Evolutionary conservation across 2,329 filamentous ascomycete genomes (phyloP).

Genomic region (Niveomyces coronatus): DNA sequence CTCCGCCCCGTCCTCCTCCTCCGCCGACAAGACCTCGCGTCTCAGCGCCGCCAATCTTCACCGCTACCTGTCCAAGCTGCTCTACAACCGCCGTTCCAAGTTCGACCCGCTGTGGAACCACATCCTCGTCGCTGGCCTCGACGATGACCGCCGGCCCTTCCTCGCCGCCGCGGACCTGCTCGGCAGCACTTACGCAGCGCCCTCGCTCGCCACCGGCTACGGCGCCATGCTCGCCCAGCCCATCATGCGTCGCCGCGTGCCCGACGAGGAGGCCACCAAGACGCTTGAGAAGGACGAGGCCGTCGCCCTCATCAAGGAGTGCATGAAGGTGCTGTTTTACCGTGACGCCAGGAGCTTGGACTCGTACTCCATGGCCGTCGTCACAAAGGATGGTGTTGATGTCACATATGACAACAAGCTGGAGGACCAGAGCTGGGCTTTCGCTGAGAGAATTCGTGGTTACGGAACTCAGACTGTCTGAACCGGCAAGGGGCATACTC

Average conservation of each 20-base stretch:
- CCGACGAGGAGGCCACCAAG: conserved; percentile 69
- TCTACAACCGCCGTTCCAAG: conserved; percentile 89
- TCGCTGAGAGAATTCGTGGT: conserved; percentile 87
- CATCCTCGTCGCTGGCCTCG: conserved; percentile 80
- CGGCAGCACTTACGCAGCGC: conserved; percentile 81
- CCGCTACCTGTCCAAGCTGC: conserved; percentile 89
- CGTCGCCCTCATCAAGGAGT: conserved; percentile 73
- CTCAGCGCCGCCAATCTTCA: conserved; percentile 92
- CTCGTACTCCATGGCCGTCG: conserved; percentile 79
- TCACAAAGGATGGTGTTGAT: conserved; percentile 83
- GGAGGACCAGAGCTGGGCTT: conserved; percentile 95
- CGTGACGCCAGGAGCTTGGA: conserved; percentile 89
- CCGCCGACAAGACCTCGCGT: conserved; percentile 22
- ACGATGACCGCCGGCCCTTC: conserved; percentile 72
- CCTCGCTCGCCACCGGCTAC: conserved; percentile 86
- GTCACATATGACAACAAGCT: conserved; percentile 77
- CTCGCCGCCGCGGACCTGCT: conserved; percentile 85
- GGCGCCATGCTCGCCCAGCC: conserved; percentile 89
- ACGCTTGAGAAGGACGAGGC: conserved; percentile 68
- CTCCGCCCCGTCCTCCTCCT: conserved; percentile 28
- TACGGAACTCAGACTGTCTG: conserved; percentile 80
- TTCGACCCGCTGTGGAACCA: conserved; percentile 98
- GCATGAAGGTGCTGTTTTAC: conserved; percentile 98
- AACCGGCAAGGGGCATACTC: too few species aligned
- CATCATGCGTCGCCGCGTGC: conserved; percentile 73